A percentile compares a stretch with the other conserved stretches of the same genome.
phyloP scores from a whole-genome alignment of 2,329 filamentous ascomycete genomes.

The Truncatella angustata region DNA sequence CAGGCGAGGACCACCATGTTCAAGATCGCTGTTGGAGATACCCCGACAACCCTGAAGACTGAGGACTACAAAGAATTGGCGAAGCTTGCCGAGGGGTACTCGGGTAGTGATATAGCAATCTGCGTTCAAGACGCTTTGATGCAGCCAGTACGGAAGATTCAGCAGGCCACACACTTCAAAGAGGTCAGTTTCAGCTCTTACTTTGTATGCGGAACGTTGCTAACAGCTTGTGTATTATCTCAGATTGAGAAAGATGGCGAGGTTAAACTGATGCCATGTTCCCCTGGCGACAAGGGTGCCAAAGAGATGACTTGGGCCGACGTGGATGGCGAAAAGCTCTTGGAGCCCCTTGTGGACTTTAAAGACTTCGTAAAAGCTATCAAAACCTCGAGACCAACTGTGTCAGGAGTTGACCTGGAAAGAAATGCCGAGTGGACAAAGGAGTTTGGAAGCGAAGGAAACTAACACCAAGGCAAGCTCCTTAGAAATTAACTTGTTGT shows the following conservation, averaged over 20 bases:
- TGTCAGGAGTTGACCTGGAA: conserved; percentile 80
- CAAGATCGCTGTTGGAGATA: conserved; percentile 89
- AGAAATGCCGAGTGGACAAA: conserved; percentile 90
- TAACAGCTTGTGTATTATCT: not conserved
- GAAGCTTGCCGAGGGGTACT: conserved; percentile 86
- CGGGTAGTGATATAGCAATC: conserved; percentile 92
- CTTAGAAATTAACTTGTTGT: too few species aligned
- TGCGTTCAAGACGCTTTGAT: conserved; percentile 95
- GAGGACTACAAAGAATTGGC: conserved; percentile 80
- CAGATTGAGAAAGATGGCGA: conserved; percentile 69
- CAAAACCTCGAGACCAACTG: conserved; percentile 83
- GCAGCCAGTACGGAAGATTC: conserved; percentile 95
- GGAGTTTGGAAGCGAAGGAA: conserved; percentile 91
- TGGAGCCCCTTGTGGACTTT: conserved; percentile 81
- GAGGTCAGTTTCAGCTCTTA: conserved; percentile 66
- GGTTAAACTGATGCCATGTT: conserved; percentile 82
- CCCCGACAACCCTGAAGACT: conserved; percentile 77
- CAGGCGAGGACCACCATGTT: conserved; percentile 92
- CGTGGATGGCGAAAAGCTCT: conserved; percentile 76
- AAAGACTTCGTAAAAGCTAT: conserved; percentile 95
- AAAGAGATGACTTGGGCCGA: conserved; percentile 94
- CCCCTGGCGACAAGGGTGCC: conserved; percentile 81
- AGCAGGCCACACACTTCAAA: conserved; percentile 97
- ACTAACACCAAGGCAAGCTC: conserved; percentile 32
- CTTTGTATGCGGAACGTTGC: not conserved